Conservation (phyloP, 257 asterid species). For the Cruciata laevipes region DNA sequence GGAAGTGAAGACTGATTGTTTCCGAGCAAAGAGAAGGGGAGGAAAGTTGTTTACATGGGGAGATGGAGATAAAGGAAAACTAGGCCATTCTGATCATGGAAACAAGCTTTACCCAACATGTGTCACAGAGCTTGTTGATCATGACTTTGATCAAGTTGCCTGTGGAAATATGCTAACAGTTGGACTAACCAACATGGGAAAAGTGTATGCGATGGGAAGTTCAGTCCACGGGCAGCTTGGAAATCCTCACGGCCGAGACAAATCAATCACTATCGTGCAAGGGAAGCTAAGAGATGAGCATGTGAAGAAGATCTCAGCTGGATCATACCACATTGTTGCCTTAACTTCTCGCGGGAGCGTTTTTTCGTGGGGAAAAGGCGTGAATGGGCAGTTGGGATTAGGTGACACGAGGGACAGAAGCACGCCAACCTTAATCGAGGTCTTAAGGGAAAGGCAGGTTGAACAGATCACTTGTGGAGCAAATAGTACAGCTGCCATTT, state of each 20-base stretch:
- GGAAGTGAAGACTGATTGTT: slow-evolving; percentile 25
- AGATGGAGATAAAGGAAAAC: slow-evolving; percentile 44
- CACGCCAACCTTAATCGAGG: slow-evolving; percentile 39
- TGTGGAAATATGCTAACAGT: slow-evolving; percentile 35
- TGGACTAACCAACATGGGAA: slow-evolving; percentile 33
- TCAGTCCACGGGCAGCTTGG: slow-evolving; percentile 38
- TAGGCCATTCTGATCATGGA: slow-evolving; percentile 39
- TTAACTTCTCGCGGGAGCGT: slow-evolving; percentile 35
- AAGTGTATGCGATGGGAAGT: slow-evolving; percentile 44
- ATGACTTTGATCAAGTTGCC: slow-evolving; percentile 39
- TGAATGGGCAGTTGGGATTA: slow-evolving; percentile 44
- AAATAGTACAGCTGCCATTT: slow-evolving; percentile 40
- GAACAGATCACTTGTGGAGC: slow-evolving; percentile 42
- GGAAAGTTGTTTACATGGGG: slow-evolving; percentile 53
- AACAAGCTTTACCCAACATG: slow-evolving; percentile 36
- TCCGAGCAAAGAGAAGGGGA: slow-evolving; percentile 18
- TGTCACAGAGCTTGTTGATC: slow-evolving; percentile 34
- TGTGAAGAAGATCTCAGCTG: slow-evolving; percentile 33
- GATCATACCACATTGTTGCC: slow-evolving; percentile 41
- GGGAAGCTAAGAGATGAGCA: slow-evolving; percentile 37
- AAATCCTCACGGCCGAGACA: slow-evolving; percentile 30
- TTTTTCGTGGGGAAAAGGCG: slow-evolving; percentile 43
- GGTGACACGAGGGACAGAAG: slow-evolving; percentile 39
- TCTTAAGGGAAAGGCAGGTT: slow-evolving; percentile 34
- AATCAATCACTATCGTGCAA: slow-evolving; percentile 29